Base-by-base conservation (phyloP, 108 stramenopile species). In the Parietichytrium sp. region DNA sequence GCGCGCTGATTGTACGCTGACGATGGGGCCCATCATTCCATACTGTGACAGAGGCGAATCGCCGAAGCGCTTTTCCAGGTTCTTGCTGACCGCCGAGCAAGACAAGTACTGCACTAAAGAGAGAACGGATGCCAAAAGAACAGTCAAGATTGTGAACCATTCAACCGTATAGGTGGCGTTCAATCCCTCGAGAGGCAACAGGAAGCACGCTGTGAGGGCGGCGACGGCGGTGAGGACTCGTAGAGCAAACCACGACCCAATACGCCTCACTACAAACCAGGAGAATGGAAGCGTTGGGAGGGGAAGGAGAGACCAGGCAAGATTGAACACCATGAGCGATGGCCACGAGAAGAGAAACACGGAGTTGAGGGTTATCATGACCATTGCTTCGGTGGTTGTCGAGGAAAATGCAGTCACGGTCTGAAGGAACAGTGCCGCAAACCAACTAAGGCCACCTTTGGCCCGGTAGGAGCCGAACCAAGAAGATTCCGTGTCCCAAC, bases 1-100 rank as follows among this genome's bases (percentile, higher is more conserved):
- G 7, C 55, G 30, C 38, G 55, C 33, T 7, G 55, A n/a, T 42
- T 72, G 36, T 16, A 42, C 30, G 0, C 36, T 38, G 30, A 72
- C 18, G 4, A 72, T 16, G 4, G 55, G 55, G 38, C 55, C 55
- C 20, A 72, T 30, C 7, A 72, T 30, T 16, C 55, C 55, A 18
- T 72, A 72, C 38, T 72, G 55, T 4, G 55, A 23, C 55, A 72
- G 18, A 16, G 55, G 55, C 4, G 55, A 30, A 16, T 72, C 55
- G 4, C 42, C 55, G 55, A 23, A 30, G 30, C 55, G 36, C 13
- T 38, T 30, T 18, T 72, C 55, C 13, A 23, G 8, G 4, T 42
- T 30, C 36, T 23, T 30, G n/a, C n/a, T n/a, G n/a, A n/a, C n/a
- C n/a, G n/a, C n/a, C n/a, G n/a, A n/a, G 55, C 55, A 72, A 30